A percentile compares a stretch with the other conserved stretches of the same genome.
Conservation (phyloP, 2,329 filamentous ascomycete species). For the Cordyceps pruinosa region DNA sequence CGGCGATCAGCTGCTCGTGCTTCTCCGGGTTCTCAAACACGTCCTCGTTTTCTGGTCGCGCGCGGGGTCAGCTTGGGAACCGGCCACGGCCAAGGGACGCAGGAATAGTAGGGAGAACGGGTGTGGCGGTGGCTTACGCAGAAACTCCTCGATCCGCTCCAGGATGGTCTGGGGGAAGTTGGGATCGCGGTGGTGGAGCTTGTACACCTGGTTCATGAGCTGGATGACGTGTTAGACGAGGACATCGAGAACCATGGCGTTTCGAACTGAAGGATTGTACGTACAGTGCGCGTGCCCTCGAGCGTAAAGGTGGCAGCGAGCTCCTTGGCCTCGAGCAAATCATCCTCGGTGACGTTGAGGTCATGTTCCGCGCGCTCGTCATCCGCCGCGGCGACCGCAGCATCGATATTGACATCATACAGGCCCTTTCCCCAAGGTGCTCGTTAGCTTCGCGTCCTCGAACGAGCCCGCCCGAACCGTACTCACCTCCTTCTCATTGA, state of each 20-base stretch:
- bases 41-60: slow-evolving; percentile 17
- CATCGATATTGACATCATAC: neutral
- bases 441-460: neutral
- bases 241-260: no score
- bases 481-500: slow-evolving; percentile 5
- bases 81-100: neutral
- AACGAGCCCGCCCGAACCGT: no score
- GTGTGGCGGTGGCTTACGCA: slow-evolving; percentile 7
- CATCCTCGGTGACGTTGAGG: slow-evolving; percentile 27
- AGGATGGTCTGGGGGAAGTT: slow-evolving; percentile 22
- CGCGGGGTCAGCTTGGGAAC: neutral
- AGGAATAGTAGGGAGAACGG: no score
- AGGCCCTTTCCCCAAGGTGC: neutral
- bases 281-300: slow-evolving; percentile 20
- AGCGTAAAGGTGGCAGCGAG: slow-evolving; percentile 22
- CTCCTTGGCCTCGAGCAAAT: slow-evolving; percentile 27
- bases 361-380: slow-evolving; percentile 10
- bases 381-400: neutral
- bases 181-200: slow-evolving; percentile 22
- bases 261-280: neutral
- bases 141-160: slow-evolving; percentile 21
- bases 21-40: slow-evolving; percentile 33
- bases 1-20: slow-evolving; percentile 25
- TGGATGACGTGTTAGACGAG: neutral
- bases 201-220: slow-evolving; percentile 20